Conservation (phyloP, 2,329 filamentous ascomycete species). For the Colletotrichum sp. region DNA sequence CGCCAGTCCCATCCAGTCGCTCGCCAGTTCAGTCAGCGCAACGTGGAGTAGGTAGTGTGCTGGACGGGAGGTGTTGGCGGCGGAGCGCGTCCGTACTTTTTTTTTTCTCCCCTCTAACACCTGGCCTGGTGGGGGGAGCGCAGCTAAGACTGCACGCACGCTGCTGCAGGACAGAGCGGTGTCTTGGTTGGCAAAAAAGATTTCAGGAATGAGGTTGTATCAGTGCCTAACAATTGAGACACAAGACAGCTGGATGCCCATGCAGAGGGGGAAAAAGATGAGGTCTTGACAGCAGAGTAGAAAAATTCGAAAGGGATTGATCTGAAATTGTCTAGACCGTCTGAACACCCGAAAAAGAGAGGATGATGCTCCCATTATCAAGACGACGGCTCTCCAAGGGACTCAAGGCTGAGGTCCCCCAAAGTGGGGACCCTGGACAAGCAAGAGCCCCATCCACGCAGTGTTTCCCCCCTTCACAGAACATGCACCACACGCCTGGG, state of each 20-base stretch:
- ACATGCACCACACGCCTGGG: not conserved
- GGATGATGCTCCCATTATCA: not conserved
- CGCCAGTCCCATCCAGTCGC: not conserved
- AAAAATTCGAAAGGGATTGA: not conserved
- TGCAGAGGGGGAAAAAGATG: not conserved
- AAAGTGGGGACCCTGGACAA: not conserved
- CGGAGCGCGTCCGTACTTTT: constrained; percentile 1
- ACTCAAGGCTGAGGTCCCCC: not conserved
- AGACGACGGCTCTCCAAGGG: not conserved
- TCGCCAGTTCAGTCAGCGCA: not conserved
- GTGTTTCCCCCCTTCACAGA: not conserved
- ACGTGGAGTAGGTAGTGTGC: not conserved
- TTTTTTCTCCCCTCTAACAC: not conserved
- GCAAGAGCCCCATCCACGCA: not conserved
- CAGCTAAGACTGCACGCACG: not conserved
- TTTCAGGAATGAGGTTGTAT: not conserved
- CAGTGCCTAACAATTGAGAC: constrained; percentile 1
- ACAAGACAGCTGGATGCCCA: not conserved
- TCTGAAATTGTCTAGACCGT: not conserved
- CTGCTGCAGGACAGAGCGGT: not conserved
- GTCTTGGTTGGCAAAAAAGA: not conserved
- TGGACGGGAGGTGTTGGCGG: not conserved
- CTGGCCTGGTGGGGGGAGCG: not conserved
- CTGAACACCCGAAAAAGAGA: not conserved
- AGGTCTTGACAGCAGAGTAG: not conserved